Evolutionary conservation across 345 rosid species (phyloP).

Genomic region (Ricinus communis): DNA sequence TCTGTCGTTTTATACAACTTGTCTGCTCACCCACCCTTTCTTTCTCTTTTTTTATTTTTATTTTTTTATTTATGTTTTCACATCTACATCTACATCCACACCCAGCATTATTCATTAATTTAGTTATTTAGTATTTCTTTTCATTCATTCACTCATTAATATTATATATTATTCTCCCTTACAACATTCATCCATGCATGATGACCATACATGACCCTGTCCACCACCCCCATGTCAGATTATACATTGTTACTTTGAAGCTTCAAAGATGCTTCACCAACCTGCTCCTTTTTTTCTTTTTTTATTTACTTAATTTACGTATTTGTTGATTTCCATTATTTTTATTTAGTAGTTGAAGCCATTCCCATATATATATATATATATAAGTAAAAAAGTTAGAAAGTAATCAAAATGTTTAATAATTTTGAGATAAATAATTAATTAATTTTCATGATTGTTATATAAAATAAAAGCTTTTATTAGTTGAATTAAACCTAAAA

Average conservation of each 20-base stretch:
- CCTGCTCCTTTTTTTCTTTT: neutral
- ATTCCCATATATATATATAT: too few species aligned
- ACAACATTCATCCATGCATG: slow-evolving; percentile 3
- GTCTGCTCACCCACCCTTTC: neutral
- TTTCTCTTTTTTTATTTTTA: too few species aligned
- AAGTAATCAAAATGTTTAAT: too few species aligned
- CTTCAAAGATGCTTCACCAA: slow-evolving; percentile 24
- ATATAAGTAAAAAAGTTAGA: too few species aligned
- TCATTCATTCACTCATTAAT: neutral
- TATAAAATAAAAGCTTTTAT: too few species aligned
- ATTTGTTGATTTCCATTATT: too few species aligned
- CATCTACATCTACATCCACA: too few species aligned
- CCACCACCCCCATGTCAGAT: neutral
- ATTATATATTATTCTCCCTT: neutral
- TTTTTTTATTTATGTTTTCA: too few species aligned
- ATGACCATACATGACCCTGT: neutral
- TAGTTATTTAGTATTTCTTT: neutral
- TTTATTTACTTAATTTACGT: neutral
- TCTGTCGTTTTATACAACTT: slow-evolving; percentile 44
- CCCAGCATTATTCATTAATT: too few species aligned
- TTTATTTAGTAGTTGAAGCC: slow-evolving; percentile 23
- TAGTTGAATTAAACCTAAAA: too few species aligned
- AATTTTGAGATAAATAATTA: too few species aligned
- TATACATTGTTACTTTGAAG: neutral
- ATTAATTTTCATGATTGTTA: too few species aligned